A percentile compares a stretch with the other conserved stretches of the same genome.
Evolutionary conservation across 2,329 filamentous ascomycete species (phyloP).

Genomic region (Sporothrix globosa): DNA sequence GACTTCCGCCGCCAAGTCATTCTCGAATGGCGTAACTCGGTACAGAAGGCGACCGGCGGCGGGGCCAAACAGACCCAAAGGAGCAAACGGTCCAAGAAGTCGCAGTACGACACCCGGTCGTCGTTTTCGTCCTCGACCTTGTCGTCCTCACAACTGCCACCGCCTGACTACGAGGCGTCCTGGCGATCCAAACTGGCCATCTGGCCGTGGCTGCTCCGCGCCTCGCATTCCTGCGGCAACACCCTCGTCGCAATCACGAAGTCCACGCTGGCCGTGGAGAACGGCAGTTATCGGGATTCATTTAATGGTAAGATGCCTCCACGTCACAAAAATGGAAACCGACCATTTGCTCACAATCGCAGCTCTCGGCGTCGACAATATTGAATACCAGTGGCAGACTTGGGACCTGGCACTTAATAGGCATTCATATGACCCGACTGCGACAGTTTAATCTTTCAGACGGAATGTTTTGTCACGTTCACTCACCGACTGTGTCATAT

Average conservation of each 20-base stretch:
- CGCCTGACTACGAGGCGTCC: slow-evolving; percentile 34
- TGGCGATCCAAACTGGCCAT: slow-evolving; percentile 24
- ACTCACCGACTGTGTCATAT: background rate
- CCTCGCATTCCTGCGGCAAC: slow-evolving; percentile 21
- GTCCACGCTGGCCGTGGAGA: slow-evolving; percentile 25
- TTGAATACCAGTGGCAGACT: slow-evolving; percentile 31
- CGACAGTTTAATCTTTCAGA: background rate
- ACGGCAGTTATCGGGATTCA: slow-evolving; percentile 14
- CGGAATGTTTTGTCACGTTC: background rate
- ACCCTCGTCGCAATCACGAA: slow-evolving; percentile 12
- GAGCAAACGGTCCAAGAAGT: background rate
- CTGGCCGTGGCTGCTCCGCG: slow-evolving; percentile 29
- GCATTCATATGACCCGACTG: background rate
- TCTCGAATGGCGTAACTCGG: slow-evolving; percentile 23
- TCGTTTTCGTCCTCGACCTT: slow-evolving; percentile 25
- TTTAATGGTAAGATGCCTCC: slow-evolving; percentile 4
- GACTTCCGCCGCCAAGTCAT: slow-evolving; percentile 15
- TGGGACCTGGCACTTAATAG: slow-evolving; percentile 9
- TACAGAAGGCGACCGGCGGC: slow-evolving; percentile 16
- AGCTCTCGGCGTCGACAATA: slow-evolving; percentile 29
- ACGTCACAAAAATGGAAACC: background rate
- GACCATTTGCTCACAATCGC: background rate
- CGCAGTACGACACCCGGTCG: background rate
- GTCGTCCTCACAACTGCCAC: slow-evolving; percentile 18
- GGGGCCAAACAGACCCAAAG: background rate